Evolutionary conservation across 2,329 filamentous ascomycete genomes (phyloP).

Genomic region (Talaromyces funiculosus): DNA sequence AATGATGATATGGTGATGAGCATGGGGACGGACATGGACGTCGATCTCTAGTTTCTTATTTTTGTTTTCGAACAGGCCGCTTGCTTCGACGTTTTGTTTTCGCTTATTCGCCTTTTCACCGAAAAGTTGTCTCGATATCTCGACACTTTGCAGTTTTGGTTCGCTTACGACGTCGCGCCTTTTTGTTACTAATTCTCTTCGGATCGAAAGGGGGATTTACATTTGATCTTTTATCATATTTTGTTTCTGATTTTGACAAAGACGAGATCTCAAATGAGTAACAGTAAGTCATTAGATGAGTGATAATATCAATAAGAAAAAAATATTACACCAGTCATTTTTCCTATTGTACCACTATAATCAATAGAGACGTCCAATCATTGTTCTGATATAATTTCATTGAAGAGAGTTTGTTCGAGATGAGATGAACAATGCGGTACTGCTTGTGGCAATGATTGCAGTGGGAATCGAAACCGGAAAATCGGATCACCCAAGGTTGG

Average conservation of each 20-base stretch:
- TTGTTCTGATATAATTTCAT: no score
- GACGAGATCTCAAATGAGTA: background rate
- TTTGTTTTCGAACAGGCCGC: background rate
- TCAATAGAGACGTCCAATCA: background rate
- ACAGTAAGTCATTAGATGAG: background rate
- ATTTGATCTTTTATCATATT: background rate
- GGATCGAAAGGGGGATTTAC: background rate
- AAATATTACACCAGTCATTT: background rate
- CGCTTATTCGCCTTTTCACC: background rate
- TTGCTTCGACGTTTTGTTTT: slow-evolving; percentile 9
- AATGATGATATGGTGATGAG: slow-evolving; percentile 31
- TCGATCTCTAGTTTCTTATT: slow-evolving; percentile 17
- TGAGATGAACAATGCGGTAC: background rate
- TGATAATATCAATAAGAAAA: background rate
- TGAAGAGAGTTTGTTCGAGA: no score
- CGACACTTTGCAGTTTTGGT: slow-evolving; percentile 6
- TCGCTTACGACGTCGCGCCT: background rate
- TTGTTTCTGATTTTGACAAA: slow-evolving; percentile 7
- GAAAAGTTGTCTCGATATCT: background rate
- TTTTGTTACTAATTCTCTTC: slow-evolving; percentile 5
- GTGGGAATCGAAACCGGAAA: slow-evolving; percentile 9
- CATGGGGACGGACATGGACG: slow-evolving; percentile 38
- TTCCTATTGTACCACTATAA: background rate
- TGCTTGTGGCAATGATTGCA: background rate
- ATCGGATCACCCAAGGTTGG: background rate